These are phyloP conservation scores for Coniella lustricola DNA, from an alignment of 2,329 filamentous ascomycete species.

Conservation along the genomic window DNA sequence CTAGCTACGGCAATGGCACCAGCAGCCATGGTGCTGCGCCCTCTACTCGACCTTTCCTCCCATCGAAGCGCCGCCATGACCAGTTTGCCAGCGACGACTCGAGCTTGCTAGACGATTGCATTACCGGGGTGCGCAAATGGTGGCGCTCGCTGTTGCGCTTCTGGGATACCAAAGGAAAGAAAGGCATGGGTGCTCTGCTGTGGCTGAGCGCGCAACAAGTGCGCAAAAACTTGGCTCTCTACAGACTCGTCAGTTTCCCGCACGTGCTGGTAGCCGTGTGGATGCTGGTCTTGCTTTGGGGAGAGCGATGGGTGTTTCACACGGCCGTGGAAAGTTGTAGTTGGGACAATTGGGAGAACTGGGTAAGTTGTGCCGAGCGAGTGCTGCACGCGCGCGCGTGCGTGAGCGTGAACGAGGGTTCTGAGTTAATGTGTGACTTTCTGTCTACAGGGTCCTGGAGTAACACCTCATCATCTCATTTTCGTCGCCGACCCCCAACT, in stretches of 20 bases:
- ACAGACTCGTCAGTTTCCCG: constrained; percentile 53
- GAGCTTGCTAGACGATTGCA: constrained; percentile 32
- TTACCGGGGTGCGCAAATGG: constrained; percentile 23
- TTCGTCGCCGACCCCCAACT: constrained; percentile 88
- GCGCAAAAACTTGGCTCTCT: constrained; percentile 40
- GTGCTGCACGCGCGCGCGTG: too few relatives aligned
- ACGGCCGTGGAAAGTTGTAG: constrained; percentile 63
- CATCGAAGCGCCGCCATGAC: constrained; percentile 15
- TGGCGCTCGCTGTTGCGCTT: constrained; percentile 33
- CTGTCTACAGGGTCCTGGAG: constrained; percentile 57
- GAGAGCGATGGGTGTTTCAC: constrained; percentile 73
- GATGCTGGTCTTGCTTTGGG: constrained; percentile 73
- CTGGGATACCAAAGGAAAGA: constrained; percentile 34
- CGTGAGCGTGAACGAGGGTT: not conserved
- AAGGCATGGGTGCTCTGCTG: constrained; percentile 26
- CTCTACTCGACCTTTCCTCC: constrained; percentile 12
- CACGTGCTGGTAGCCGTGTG: constrained; percentile 66
- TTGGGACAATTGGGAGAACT: constrained; percentile 88
- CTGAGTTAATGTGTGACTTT: not conserved
- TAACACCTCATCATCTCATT: constrained; percentile 74
- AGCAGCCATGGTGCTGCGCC: constrained; percentile 4
- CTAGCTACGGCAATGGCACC: constrained; percentile 13
- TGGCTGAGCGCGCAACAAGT: constrained; percentile 26
- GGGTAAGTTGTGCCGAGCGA: constrained; percentile 52
- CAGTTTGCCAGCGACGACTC: constrained; percentile 22